Evolutionary conservation across 768 basidiomycete genomes (phyloP).

Genomic region (Trametes coccinea): DNA sequence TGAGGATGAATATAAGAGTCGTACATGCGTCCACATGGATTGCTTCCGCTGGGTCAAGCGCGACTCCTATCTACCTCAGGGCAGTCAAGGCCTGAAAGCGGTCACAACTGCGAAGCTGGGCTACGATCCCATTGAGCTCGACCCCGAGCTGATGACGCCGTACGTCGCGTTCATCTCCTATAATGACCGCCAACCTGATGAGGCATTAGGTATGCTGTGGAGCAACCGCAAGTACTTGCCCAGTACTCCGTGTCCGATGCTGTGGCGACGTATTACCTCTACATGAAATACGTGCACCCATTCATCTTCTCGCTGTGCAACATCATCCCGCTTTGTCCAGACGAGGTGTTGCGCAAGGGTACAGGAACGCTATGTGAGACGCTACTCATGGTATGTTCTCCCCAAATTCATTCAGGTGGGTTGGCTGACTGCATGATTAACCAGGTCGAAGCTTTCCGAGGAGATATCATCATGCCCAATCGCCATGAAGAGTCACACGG

Average conservation of each 20-base stretch:
- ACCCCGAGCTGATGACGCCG: constrained; percentile 99
- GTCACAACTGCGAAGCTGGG: constrained; percentile 96
- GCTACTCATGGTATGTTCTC: constrained; percentile 80
- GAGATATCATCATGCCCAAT: constrained; percentile 95
- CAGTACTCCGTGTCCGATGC: constrained; percentile 99
- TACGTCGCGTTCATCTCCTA: constrained; percentile 43
- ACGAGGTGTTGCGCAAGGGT: constrained; percentile 95
- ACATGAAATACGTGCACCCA: constrained; percentile 99
- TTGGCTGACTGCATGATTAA: neutral
- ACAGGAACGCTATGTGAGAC: constrained; percentile 97
- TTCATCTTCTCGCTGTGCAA: constrained; percentile 99
- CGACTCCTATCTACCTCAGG: constrained; percentile 97
- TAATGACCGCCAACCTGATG: neutral
- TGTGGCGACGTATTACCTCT: constrained; percentile 98
- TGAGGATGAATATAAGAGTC: constrained; percentile 94
- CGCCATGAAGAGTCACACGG: constrained; percentile 91
- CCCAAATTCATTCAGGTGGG: neutral
- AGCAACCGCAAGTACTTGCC: constrained; percentile 91
- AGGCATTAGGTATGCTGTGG: constrained; percentile 82
- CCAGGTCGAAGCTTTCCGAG: constrained; percentile 94
- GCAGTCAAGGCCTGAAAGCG: constrained; percentile 97
- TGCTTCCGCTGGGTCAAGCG: constrained; percentile 99
- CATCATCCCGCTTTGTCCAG: constrained; percentile 95
- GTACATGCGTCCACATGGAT: constrained; percentile 96
- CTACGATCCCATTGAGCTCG: constrained; percentile 94